These are phyloP conservation scores for Syzygium oleosum DNA, from an alignment of 345 rosid genomes.

Conservation along the genomic window DNA sequence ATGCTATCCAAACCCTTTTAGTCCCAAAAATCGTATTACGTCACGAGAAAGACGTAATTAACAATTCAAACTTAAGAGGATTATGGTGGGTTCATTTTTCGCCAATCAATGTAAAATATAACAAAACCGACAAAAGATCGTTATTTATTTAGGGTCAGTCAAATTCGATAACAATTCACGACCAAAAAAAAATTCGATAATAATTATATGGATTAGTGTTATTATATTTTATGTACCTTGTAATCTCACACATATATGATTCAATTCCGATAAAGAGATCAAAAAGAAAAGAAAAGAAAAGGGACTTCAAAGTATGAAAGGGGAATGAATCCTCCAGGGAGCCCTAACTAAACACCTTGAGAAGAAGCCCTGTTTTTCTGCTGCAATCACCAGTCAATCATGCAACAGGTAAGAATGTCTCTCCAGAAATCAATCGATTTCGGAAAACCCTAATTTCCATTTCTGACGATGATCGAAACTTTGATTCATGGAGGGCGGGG, in stretches of 20 bases:
- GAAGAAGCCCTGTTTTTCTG: neutral
- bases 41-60: no score
- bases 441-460: neutral
- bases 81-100: no score
- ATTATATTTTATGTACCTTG: neutral
- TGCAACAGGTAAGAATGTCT: conserved; percentile 3
- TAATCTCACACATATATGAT: neutral
- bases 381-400: neutral
- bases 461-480: neutral
- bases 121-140: no score
- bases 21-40: no score
- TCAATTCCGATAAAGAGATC: neutral
- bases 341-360: neutral
- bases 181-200: no score
- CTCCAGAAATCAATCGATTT: neutral
- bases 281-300: neutral
- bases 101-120: no score
- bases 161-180: no score
- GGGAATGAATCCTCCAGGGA: rapidly evolving
- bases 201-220: no score
- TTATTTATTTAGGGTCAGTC: no score
- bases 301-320: neutral
- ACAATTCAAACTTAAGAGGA: no score
- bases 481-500: conserved; percentile 34
- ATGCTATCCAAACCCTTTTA: no score